Conservation (phyloP, 768 basidiomycete species). For the Antrodiella citrinella region DNA sequence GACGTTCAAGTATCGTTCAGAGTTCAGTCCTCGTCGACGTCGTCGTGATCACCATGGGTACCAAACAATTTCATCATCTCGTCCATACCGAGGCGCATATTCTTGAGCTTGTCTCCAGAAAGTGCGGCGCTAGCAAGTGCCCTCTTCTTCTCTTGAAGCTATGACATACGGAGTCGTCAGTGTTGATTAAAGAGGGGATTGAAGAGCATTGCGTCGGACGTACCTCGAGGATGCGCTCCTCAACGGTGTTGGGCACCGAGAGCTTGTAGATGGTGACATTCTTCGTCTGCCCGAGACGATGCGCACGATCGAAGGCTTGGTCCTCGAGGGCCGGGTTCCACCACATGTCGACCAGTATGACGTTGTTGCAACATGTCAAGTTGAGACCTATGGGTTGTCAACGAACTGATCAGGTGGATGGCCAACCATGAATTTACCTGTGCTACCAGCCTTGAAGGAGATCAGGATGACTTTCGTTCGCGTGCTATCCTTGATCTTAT, state of each 20-base stretch:
- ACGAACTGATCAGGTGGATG: conserved; percentile 2
- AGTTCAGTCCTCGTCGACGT: conserved; percentile 34
- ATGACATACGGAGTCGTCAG: not conserved
- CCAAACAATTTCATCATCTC: conserved; percentile 80
- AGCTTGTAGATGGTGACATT: conserved; percentile 88
- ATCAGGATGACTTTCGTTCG: conserved; percentile 76
- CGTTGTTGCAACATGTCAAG: conserved; percentile 88
- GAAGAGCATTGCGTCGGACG: conserved; percentile 11
- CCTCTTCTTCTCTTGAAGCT: conserved; percentile 92
- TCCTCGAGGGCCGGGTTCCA: conserved; percentile 91
- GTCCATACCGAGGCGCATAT: conserved; percentile 73
- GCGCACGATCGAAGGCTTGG: conserved; percentile 89
- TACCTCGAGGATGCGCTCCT: conserved; percentile 76
- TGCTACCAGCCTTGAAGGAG: conserved; percentile 93
- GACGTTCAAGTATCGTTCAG: no score
- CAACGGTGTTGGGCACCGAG: conserved; percentile 79
- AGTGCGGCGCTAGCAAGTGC: conserved; percentile 77
- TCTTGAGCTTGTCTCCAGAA: conserved; percentile 83
- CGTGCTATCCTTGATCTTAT: conserved; percentile 57
- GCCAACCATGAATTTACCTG: conserved; percentile 39
- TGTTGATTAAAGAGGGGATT: no score
- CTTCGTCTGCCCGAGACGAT: conserved; percentile 82
- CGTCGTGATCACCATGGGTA: conserved; percentile 48
- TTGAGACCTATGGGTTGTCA: conserved; percentile 56
- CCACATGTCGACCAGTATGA: conserved; percentile 90